Evolutionary conservation across 305 asterid species (phyloP).

Genomic region (Rubia tinctorum): DNA sequence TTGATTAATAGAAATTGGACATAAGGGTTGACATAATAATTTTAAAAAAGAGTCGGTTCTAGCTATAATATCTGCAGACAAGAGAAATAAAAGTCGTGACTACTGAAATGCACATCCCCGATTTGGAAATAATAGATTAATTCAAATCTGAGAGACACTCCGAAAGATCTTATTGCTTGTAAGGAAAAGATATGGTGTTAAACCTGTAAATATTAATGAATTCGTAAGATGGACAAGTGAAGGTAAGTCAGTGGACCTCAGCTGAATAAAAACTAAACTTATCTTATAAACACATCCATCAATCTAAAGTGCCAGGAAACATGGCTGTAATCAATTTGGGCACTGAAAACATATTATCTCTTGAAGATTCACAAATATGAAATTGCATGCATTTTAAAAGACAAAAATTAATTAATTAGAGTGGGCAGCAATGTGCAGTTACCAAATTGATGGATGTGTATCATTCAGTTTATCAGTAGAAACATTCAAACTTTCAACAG

Average conservation of each 20-base stretch:
- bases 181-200: background rate
- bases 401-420: background rate
- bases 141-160: background rate
- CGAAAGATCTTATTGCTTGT: background rate
- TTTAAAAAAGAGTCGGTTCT: background rate
- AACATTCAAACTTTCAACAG: no score
- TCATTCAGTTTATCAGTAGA: background rate
- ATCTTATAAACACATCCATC: background rate
- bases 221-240: conserved; percentile 1
- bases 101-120: background rate
- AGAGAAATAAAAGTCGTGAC: background rate
- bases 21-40: background rate
- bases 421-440: background rate
- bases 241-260: background rate
- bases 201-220: background rate
- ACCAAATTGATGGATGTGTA: no score
- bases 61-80: background rate
- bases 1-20: background rate
- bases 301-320: background rate
- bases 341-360: background rate
- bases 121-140: background rate
- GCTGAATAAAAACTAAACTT: background rate
- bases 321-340: background rate
- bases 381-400: background rate
- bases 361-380: background rate